phyloP scores from a whole-genome alignment of 164 flowering plant species.

The Tetrastigma voinierianum region DNA sequence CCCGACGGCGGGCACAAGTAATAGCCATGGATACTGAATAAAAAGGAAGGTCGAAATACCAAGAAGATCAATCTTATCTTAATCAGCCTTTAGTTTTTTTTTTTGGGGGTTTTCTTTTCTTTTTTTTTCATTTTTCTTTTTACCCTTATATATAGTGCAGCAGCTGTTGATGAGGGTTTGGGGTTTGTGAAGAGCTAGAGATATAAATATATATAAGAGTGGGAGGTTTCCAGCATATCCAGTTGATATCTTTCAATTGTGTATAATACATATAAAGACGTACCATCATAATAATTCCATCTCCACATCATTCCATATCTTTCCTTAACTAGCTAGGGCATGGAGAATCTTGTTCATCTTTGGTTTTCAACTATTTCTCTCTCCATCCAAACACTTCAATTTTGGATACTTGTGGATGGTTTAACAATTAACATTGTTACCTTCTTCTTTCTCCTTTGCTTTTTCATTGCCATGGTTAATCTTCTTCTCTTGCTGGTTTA shows the following conservation, averaged over 20 bases:
- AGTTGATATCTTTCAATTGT: slow-evolving; percentile 12
- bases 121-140: background rate
- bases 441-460: background rate
- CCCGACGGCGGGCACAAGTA: no score
- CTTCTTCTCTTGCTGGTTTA: no score
- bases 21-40: no score
- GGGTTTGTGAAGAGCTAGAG: slow-evolving; percentile 11
- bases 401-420: background rate
- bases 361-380: slow-evolving; percentile 2
- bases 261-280: slow-evolving; percentile 12
- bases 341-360: slow-evolving; percentile 2
- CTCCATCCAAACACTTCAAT: slow-evolving; percentile 7
- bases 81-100: no score
- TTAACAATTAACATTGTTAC: background rate
- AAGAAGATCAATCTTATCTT: no score
- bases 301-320: background rate
- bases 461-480: slow-evolving; percentile 4
- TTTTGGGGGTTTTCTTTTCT: background rate
- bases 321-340: background rate
- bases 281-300: background rate
- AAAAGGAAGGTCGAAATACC: no score
- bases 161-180: slow-evolving; percentile 2
- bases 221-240: background rate
- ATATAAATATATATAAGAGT: background rate
- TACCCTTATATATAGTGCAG: background rate